Evolutionary conservation across 768 basidiomycete genomes (phyloP), one percentile per base, ranked within the genome.

Genomic region (Rhodotorula sphaerocarpa): DNA sequence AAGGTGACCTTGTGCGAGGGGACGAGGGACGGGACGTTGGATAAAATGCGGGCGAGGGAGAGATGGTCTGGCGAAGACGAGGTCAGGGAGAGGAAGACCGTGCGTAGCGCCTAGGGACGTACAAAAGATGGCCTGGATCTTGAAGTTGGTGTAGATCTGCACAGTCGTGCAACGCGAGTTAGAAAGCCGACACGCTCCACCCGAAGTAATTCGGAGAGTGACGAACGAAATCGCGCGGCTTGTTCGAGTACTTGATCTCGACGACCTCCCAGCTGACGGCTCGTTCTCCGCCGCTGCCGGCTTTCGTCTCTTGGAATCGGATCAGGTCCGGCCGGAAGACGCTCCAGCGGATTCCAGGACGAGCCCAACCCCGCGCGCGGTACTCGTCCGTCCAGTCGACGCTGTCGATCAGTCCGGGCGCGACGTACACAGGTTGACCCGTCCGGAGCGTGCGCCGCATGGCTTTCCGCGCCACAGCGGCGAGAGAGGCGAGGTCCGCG

Each of bases 391-490:
- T 54, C 46, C 51, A 64, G 20, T 60, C 59, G 27, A 57, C 56
- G 10, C 56, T 51, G 20, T 52, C 34, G 23, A 68, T 18, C 33
- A 61, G 39, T 5, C 59, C 62, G 0, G 46, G 36, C 25, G 47
- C 25, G 18, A 64, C 53, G 16, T 43, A 67, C 23, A 66, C 57
- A 3, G 42, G 31, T 39, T 20, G 51, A 1, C 60, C 44, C 12
- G 42, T 53, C 34, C 18, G 11, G 36, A 57, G 51, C 27, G 55
- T 47, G 50, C 31, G 61, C 57, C 33, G 63, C 48, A 62, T 78
- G 75, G 61, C 79, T 75, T 63, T 79, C 77, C 70, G 27, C 0
- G 57, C 63, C 10, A 56, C 50, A 1, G 31, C 0, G 1, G 67
- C 48, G 16, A 68, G 21, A 0, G 59, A 55, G 6, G 44, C 25